Conservation (phyloP, 441 rosid genomes). For the Isatis lusitanica region DNA sequence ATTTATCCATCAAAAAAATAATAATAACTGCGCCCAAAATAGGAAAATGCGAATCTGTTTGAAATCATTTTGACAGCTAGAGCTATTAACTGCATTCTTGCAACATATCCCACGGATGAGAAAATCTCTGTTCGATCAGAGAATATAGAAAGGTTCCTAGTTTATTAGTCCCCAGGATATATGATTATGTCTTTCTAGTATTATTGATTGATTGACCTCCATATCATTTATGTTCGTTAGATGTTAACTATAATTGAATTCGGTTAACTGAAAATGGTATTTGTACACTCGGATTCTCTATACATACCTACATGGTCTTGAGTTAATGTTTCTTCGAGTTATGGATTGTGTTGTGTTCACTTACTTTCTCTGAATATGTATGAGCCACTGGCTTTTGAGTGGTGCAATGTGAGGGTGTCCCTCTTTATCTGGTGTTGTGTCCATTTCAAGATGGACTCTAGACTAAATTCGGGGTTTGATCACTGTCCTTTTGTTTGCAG, state of each 20-base stretch:
- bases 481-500: conserved; percentile 16
- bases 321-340: background rate
- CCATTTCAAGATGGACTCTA: conserved; percentile 20
- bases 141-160: background rate
- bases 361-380: background rate
- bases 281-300: background rate
- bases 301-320: background rate
- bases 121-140: background rate
- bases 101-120: background rate
- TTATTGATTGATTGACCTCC: background rate
- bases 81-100: background rate
- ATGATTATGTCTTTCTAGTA: background rate
- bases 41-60: background rate
- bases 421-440: conserved; percentile 24
- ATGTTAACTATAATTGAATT: background rate
- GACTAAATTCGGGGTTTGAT: background rate
- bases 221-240: background rate
- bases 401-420: conserved; percentile 12
- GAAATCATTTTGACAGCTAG: conserved; percentile 6
- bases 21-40: background rate
- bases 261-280: background rate
- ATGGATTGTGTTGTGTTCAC: background rate
- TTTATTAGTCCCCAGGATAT: background rate
- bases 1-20: background rate
- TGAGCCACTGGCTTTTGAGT: background rate